These are phyloP conservation scores for Backusella tuberculispora DNA, from an alignment of 192 early-diverging fungal species.

Conservation along the genomic window DNA sequence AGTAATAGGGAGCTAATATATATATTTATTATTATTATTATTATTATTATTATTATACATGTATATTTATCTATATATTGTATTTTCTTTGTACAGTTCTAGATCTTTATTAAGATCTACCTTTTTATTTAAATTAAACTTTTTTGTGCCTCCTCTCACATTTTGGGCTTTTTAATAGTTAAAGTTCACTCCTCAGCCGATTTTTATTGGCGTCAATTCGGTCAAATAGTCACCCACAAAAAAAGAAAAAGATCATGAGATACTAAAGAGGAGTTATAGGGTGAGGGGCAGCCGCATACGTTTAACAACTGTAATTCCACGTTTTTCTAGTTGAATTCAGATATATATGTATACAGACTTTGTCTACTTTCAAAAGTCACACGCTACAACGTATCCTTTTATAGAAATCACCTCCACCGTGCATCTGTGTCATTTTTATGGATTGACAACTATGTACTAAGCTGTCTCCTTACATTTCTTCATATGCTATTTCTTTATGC, in stretches of 20 bases:
- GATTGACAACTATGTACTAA: constrained; percentile 9
- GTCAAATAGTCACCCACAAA: not conserved
- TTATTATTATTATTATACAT: too few species aligned
- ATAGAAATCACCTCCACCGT: not conserved
- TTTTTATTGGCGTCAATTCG: constrained; percentile 8
- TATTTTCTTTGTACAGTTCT: not conserved
- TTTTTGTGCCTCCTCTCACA: not conserved
- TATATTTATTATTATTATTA: not conserved
- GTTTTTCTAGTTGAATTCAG: not conserved
- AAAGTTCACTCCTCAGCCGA: not conserved
- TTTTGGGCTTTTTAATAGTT: not conserved
- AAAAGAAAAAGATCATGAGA: constrained; percentile 1
- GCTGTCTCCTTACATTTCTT: not conserved
- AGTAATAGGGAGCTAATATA: constrained; percentile 15
- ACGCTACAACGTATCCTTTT: not conserved
- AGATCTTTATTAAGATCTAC: not conserved
- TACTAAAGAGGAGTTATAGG: not conserved
- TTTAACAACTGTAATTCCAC: constrained; percentile 18
- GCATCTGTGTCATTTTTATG: constrained; percentile 10
- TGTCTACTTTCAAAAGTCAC: not conserved
- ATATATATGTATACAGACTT: not conserved
- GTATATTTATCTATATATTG: not conserved
- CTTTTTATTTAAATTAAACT: not conserved
- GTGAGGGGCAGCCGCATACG: not conserved
- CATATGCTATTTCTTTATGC: not conserved